These are phyloP conservation scores for Aureobasidium subglaciale DNA, from an alignment of 2,329 filamentous ascomycete genomes.

Conservation along the genomic window DNA sequence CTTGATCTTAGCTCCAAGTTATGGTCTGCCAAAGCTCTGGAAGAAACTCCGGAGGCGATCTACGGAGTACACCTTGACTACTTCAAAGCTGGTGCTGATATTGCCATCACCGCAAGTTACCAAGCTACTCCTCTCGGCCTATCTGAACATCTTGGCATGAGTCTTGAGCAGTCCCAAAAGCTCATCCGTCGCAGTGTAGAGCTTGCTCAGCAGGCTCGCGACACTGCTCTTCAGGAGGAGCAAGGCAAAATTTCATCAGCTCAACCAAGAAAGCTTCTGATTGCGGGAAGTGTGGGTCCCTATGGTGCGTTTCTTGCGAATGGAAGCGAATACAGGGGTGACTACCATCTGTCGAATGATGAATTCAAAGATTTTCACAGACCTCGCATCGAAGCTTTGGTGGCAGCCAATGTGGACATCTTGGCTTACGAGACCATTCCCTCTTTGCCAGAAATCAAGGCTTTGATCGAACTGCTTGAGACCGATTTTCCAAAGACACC, in stretches of 20 bases:
- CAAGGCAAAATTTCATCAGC: not conserved
- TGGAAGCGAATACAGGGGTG: slow-evolving; percentile 41
- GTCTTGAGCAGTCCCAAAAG: slow-evolving; percentile 27
- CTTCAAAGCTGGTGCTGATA: slow-evolving; percentile 38
- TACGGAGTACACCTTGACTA: slow-evolving; percentile 39
- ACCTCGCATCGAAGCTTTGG: slow-evolving; percentile 34
- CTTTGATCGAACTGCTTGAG: slow-evolving; percentile 32
- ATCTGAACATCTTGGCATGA: slow-evolving; percentile 30
- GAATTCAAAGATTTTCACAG: slow-evolving; percentile 39
- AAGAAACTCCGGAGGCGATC: slow-evolving; percentile 35
- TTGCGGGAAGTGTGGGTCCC: slow-evolving; percentile 42
- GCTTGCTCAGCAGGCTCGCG: slow-evolving; percentile 33
- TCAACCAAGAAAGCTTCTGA: slow-evolving; percentile 23
- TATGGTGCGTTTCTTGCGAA: slow-evolving; percentile 43
- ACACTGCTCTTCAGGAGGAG: slow-evolving; percentile 15
- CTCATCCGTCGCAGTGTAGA: slow-evolving; percentile 36
- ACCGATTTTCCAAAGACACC: slow-evolving; percentile 31
- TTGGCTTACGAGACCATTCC: slow-evolving; percentile 43
- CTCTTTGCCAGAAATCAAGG: slow-evolving; percentile 32
- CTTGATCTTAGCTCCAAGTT: slow-evolving; percentile 37
- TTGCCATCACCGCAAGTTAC: slow-evolving; percentile 43
- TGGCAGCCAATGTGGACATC: slow-evolving; percentile 37
- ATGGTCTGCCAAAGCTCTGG: slow-evolving; percentile 40
- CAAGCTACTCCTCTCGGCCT: slow-evolving; percentile 40
- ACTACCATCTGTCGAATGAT: slow-evolving; percentile 28